Evolutionary conservation across 768 basidiomycete species (phyloP).

Genomic region (Leccinum disarticulatum): DNA sequence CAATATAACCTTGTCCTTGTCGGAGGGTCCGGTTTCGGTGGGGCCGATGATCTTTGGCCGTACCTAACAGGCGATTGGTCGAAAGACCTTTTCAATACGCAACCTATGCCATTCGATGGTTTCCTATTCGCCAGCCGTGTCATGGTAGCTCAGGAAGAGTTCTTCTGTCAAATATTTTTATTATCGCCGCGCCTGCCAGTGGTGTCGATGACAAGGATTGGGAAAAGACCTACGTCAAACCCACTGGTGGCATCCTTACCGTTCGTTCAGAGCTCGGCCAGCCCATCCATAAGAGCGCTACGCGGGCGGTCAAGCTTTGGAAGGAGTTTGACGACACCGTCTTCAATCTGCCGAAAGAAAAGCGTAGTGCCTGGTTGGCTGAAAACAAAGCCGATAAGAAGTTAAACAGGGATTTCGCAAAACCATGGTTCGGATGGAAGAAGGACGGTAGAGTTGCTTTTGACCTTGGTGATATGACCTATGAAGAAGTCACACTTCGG

Average conservation of each 20-base stretch:
- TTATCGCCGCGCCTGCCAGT: constrained; percentile 71
- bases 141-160: constrained; percentile 96
- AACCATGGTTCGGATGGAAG: constrained; percentile 98
- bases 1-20: constrained; percentile 88
- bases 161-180: constrained; percentile 92
- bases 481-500: constrained; percentile 90
- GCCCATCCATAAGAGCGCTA: constrained; percentile 99
- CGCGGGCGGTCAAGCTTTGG: constrained; percentile 95
- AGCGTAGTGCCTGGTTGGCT: constrained; percentile 83
- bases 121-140: constrained; percentile 95
- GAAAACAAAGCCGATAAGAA: constrained; percentile 86
- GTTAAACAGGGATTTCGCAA: constrained; percentile 93
- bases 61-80: constrained; percentile 98
- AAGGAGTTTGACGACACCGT: constrained; percentile 97
- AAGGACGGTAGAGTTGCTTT: constrained; percentile 84
- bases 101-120: constrained; percentile 98
- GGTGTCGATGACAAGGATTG: constrained; percentile 88
- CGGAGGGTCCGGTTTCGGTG: constrained; percentile 95
- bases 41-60: constrained; percentile 93
- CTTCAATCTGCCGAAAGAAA: constrained; percentile 95
- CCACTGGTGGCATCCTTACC: constrained; percentile 94
- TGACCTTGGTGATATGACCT: constrained; percentile 96
- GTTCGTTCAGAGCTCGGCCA: constrained; percentile 98
- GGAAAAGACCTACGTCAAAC: constrained; percentile 93
- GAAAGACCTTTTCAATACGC: constrained; percentile 69